Base-by-base conservation (phyloP, 768 basidiomycete species). In the Calocera viscosa region DNA sequence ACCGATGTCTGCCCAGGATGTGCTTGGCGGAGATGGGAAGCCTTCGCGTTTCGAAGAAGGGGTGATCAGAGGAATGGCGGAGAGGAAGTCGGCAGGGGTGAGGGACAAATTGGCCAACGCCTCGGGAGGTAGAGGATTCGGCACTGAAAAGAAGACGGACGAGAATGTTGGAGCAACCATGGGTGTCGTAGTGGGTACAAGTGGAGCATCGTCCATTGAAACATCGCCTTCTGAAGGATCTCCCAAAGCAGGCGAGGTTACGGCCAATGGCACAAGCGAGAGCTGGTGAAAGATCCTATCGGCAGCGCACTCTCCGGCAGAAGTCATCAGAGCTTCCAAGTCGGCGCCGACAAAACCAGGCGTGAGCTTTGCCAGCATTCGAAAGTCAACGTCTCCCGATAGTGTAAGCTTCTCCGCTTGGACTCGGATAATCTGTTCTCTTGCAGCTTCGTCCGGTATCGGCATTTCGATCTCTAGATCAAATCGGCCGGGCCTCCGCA, bases 301-400 rank as follows among this genome's bases (percentile, higher is more conserved):
- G 34, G 98, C 94, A 0, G 96, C 94, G 63, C 93, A 89, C 66
- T 97, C 90, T 1, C 95, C 95, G 1, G 95, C 95, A 24, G 94
- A 93, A 8, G 92, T 90, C 0, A 93, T 91, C 3, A 98, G 78
- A 0, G 94, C 90, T 0, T 90, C 84, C 34, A 98, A 76, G 78
- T 99, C 95, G 0, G 96, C 96, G 32, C 96, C 94, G 14, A 98
- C 94, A 72, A 96, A 99, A 1, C 96, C 96, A 1, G 96, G 96
- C 0, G 95, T 99, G 0, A 89, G 86, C 76, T 92, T 95, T 22
- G 95, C 94, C 2, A 99, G 81, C 2, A 82, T 81, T 7, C 79
- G 74, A 75, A 93, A 96, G 75, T 99, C 86, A 69, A 98, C 94
- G 69, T 93, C 86, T 16, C 92, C 92, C 22, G 88, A 85, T 11